Base-by-base conservation (phyloP, 2,329 filamentous ascomycete species). In the Botrytis galanthina region DNA sequence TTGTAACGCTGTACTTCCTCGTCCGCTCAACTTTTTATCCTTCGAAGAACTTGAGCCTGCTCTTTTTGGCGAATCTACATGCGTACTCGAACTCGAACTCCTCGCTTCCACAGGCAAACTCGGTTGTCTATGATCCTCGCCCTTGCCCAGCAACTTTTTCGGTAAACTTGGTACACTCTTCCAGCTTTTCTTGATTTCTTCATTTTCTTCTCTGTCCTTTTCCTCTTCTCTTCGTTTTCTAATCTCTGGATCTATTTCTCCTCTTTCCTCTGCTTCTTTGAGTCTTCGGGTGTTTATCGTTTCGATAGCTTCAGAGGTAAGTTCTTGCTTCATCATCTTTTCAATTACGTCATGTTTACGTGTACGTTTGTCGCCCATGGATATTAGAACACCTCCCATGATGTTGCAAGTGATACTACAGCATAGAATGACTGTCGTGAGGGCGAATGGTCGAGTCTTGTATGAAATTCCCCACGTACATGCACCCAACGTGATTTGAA, bases 271-370 rank as follows among this genome's bases (percentile, higher is more conserved):
- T 3, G 90, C 96, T 79, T 96, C 96, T 9, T 95, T 98, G 90
- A 95, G 97, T 76, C 97, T 96, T 80, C 96, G 93, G 51, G 92
- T 96, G 79, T 97, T 94, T 0, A 99, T 98, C 76, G 76, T 29
- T 14, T 78, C 75, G 29, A 91, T 90, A 1, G 89, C 89, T 78
- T 90, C 85, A 62, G 86, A 82, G 0, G 93, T 97, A 70, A 96
- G 82, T 75, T 93, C 89, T 81, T 95, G 93, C 35, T 92, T 85
- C 80, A 93, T 90, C 82, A 95, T 88, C 44, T 91, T 87, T 79
- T 94, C 90, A 35, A 94, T 86, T 0, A 97, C 92, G 42, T 96
- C 93, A 86, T 93, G 94, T 86, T 97, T 97, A 67, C 93, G 86
- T 5, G 93, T 94, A 75, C 87, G 88, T 44, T 90, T 88, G 79